Evolutionary conservation across 1,284 basidiomycete genomes (phyloP).

Genomic region (Ceratobasidium sp.): DNA sequence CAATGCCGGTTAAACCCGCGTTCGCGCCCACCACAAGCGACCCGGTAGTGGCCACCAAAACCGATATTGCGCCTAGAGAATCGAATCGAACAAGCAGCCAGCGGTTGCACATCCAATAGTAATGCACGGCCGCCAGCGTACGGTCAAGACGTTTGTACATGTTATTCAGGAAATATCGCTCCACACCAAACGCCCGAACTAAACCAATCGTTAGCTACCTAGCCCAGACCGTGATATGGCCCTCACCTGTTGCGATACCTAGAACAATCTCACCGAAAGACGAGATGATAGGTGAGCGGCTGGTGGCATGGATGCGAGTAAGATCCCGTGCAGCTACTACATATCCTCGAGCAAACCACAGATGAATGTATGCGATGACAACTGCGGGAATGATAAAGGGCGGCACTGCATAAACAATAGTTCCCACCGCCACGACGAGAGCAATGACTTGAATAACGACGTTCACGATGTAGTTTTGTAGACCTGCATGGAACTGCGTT

Average conservation of each 20-base stretch:
- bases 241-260: constrained; percentile 11
- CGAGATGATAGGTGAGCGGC: constrained; percentile 42
- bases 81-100: constrained; percentile 62
- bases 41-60: constrained; percentile 73
- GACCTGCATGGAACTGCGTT: background rate
- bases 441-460: no score
- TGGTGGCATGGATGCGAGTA: constrained; percentile 39
- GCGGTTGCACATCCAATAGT: constrained; percentile 47
- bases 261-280: constrained; percentile 39
- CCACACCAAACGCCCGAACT: constrained; percentile 42
- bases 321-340: constrained; percentile 34
- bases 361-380: constrained; percentile 13
- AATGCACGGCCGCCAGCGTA: constrained; percentile 38
- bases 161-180: constrained; percentile 22
- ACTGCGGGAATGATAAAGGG: constrained; percentile 26
- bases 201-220: background rate
- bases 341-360: constrained; percentile 34
- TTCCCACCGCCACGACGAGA: background rate
- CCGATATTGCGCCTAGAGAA: constrained; percentile 71
- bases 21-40: constrained; percentile 20
- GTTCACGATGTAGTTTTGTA: background rate
- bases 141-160: constrained; percentile 38
- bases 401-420: constrained; percentile 22
- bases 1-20: constrained; percentile 18
- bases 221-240: no score